Evolutionary conservation across 352 stramenopile genomes (phyloP), one percentile per base, ranked within the genome.

Genomic region (Elongisporangium anandrum): DNA sequence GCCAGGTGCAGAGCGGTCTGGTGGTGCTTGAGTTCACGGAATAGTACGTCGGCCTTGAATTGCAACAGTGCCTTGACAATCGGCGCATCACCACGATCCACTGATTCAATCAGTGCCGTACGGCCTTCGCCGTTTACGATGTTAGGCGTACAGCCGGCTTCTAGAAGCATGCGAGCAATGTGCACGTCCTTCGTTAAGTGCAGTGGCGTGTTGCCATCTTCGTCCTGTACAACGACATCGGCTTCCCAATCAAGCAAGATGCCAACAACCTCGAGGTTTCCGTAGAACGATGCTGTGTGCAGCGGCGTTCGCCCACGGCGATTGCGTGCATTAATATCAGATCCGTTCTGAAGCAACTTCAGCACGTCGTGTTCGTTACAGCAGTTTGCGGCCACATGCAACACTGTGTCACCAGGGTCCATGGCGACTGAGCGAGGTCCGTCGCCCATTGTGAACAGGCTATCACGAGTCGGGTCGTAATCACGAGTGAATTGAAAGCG

Each of bases 401-500:
- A 68, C 52, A 93, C 87, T 21, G 85, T 95, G 55, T 96, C 85
- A 66, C 87, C 87, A 10, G 85, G 85, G 49, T 89, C 83, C 85
- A 93, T 95, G 12, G 83, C 84, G 47, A 95, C 85, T 4, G 85
- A 82, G 6, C 85, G 83, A 39, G 83, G 83, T 22, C 70, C 77
- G 48, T 89, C 72, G 45, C 65, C 65, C 60, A 77, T 73, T 7
- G 69, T 64, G 41, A 70, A 63, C 10, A 64, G 53, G 20, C 54
- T 64, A 48, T 73, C 64, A 45, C 67, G 48, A 23, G 47, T 24
- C n/a, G 59, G 20, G 39, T 68, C 50, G 56, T 90, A 91, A 16
- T 95, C 85, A 64, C 87, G 90, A 0, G 85, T 93, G 57, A 95
- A 93, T 21, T 80, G 85, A 61, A 95, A 93, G 26, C 82, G 82